phyloP scores from a whole-genome alignment of 441 rosid genomes.

The Erodium texanum region DNA sequence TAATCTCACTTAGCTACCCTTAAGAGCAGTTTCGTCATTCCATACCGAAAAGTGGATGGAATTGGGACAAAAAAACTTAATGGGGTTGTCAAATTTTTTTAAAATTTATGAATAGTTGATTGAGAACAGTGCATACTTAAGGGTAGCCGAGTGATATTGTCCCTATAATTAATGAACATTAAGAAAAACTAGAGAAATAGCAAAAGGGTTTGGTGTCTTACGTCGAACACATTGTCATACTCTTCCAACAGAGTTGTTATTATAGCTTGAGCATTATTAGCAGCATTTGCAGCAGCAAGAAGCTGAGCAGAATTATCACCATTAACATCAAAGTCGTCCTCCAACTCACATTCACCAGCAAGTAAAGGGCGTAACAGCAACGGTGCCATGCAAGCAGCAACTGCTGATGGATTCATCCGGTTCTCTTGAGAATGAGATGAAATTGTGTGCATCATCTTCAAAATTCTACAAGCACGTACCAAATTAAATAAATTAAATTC shows the following conservation, averaged over 20 bases:
- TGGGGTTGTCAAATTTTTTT: too few species aligned
- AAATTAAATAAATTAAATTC: constrained; percentile 14
- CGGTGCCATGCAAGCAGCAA: constrained; percentile 99
- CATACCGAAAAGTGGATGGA: too few species aligned
- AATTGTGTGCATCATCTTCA: constrained; percentile 84
- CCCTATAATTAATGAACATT: too few species aligned
- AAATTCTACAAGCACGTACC: constrained; percentile 44
- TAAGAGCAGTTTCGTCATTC: too few species aligned
- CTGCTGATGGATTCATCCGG: constrained; percentile 93
- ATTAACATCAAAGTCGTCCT: constrained; percentile 71
- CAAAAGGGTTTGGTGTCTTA: constrained; percentile 32
- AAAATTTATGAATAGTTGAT: too few species aligned
- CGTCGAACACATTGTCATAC: constrained; percentile 78
- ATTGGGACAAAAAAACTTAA: too few species aligned
- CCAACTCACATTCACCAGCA: constrained; percentile 96
- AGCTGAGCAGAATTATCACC: constrained; percentile 96
- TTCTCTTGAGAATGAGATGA: constrained; percentile 81
- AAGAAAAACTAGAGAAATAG: not conserved
- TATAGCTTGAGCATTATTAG: constrained; percentile 92
- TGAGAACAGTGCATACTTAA: too few species aligned
- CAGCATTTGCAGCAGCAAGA: constrained; percentile 99
- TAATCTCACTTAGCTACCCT: too few species aligned
- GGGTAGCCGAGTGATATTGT: too few species aligned
- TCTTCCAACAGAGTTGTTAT: constrained; percentile 83
- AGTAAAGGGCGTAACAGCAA: constrained; percentile 83